A percentile compares a stretch with the other conserved stretches of the same genome.
Evolutionary conservation across 2,329 filamentous ascomycete genomes (phyloP).

Genomic region (Phyllosticta paracitricarpa): DNA sequence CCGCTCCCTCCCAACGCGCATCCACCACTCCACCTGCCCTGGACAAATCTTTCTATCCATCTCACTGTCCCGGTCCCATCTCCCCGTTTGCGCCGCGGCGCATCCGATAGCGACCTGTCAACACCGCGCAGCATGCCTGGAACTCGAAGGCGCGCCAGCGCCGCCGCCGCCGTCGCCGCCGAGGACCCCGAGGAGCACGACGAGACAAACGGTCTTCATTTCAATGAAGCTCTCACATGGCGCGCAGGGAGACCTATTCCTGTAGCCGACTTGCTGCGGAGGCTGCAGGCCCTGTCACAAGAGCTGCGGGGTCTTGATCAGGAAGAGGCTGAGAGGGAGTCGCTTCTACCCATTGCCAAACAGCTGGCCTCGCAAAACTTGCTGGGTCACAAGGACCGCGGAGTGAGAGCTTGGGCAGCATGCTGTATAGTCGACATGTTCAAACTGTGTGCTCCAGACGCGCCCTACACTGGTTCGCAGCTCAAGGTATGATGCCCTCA

Average conservation of each 20-base stretch:
- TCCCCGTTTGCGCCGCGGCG: slow-evolving; percentile 4
- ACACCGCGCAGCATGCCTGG: slow-evolving; percentile 11
- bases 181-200: slow-evolving; percentile 8
- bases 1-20: not conserved
- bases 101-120: slow-evolving; percentile 6
- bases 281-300: slow-evolving; percentile 69
- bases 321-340: slow-evolving; percentile 72
- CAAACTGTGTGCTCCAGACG: slow-evolving; percentile 85
- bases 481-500: slow-evolving; percentile 57
- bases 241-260: slow-evolving; percentile 82
- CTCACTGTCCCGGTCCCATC: not conserved
- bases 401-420: slow-evolving; percentile 79
- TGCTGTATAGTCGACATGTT: slow-evolving; percentile 90
- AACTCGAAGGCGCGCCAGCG: slow-evolving; percentile 29
- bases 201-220: slow-evolving; percentile 45
- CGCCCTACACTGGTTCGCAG: slow-evolving; percentile 82
- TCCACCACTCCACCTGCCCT: not conserved
- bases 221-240: slow-evolving; percentile 83
- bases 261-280: slow-evolving; percentile 68
- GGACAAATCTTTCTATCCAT: not conserved
- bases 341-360: slow-evolving; percentile 73
- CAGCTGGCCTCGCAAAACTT: slow-evolving; percentile 76
- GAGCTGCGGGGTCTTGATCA: slow-evolving; percentile 83
- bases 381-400: slow-evolving; percentile 82
- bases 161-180: slow-evolving; percentile 21